These are phyloP conservation scores for Biscutella laevigata DNA, from an alignment of 441 rosid genomes.

Conservation along the genomic window DNA sequence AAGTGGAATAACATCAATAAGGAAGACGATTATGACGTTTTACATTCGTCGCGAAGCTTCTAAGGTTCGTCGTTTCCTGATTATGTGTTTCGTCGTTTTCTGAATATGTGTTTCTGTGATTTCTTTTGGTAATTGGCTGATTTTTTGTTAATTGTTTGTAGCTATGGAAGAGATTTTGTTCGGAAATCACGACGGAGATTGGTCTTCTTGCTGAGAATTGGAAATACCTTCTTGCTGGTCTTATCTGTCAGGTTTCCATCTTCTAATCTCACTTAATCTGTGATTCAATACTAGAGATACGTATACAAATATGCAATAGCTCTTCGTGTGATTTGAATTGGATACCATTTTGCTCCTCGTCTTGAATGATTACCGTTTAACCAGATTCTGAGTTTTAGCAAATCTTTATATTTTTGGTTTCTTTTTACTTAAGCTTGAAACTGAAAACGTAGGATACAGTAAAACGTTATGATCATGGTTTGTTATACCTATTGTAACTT, in stretches of 20 bases:
- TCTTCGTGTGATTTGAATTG: neutral
- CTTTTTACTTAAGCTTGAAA: neutral
- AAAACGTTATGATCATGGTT: conserved; percentile 32
- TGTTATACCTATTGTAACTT: conserved; percentile 23
- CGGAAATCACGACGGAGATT: conserved; percentile 68
- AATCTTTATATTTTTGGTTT: neutral
- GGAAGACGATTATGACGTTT: conserved; percentile 51
- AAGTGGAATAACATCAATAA: conserved; percentile 23
- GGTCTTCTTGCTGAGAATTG: conserved; percentile 75
- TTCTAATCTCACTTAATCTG: neutral
- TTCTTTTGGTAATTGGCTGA: conserved; percentile 4
- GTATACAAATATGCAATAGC: neutral
- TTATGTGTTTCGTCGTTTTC: too few species aligned
- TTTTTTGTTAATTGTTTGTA: conserved; percentile 25
- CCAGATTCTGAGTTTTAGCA: neutral
- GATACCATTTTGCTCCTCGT: neutral
- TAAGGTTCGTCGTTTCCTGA: conserved; percentile 55
- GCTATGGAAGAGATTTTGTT: conserved; percentile 89
- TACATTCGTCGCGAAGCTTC: conserved; percentile 98
- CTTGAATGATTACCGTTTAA: neutral
- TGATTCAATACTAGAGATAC: neutral
- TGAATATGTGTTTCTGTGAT: neutral
- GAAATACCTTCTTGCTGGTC: conserved; percentile 84
- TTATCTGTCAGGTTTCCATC: conserved; percentile 68
- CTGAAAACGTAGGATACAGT: conserved; percentile 30